Conservation (phyloP, 805 yeast species). For the Jamesozyma jinghongensis region DNA sequence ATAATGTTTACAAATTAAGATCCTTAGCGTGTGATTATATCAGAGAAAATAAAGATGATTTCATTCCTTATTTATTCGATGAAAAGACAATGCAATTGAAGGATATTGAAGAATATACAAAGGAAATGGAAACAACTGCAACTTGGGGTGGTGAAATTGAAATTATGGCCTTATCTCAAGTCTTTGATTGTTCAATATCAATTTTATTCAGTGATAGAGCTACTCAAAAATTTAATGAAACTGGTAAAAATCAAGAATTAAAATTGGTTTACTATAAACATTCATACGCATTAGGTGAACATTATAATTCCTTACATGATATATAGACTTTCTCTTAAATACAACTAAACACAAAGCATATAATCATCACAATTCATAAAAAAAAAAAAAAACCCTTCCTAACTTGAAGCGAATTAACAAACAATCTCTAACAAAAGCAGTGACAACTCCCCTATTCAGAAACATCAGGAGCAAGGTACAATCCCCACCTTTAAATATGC, state of each 20-base stretch:
- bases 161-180: slow-evolving; percentile 67
- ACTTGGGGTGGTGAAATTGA: slow-evolving; percentile 98
- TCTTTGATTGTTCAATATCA: slow-evolving; percentile 64
- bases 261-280: slow-evolving; percentile 77
- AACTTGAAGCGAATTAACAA: no score
- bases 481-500: no score
- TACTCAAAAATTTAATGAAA: slow-evolving; percentile 53
- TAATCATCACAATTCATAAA: no score
- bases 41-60: slow-evolving; percentile 54
- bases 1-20: slow-evolving; percentile 43
- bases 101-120: slow-evolving; percentile 60
- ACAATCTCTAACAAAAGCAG: no score
- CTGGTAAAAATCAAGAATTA: slow-evolving; percentile 44
- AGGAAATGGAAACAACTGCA: slow-evolving; percentile 62
- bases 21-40: slow-evolving; percentile 58
- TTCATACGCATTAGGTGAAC: slow-evolving; percentile 86
- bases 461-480: no score
- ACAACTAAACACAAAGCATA: no score
- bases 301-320: slow-evolving; percentile 74
- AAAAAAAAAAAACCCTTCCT: no score
- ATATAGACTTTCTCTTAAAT: slow-evolving; percentile 16
- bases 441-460: no score
- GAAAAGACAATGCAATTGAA: slow-evolving; percentile 57
- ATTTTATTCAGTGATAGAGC: slow-evolving; percentile 74
- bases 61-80: slow-evolving; percentile 73